Conservation (phyloP, 169 alveolate species). For the Plasmodium vinckei region DNA sequence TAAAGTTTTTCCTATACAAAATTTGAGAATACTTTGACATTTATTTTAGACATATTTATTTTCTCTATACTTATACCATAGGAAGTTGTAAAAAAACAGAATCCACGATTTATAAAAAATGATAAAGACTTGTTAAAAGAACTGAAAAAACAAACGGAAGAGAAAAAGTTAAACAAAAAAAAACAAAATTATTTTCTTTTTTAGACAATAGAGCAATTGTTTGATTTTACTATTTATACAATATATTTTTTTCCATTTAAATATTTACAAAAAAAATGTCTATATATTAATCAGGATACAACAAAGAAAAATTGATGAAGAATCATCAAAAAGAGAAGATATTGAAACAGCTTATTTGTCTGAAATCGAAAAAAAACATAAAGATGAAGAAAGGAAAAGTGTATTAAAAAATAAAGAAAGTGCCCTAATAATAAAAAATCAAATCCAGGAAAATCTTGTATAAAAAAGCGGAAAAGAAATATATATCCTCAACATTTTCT, state of each 20-base stretch:
- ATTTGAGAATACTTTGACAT: too few species aligned
- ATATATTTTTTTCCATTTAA: background rate
- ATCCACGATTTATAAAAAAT: conserved; percentile 37
- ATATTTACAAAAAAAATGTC: background rate
- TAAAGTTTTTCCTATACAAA: too few species aligned
- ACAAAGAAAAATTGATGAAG: conserved; percentile 30
- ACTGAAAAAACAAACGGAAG: conserved; percentile 50
- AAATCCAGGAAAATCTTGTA: conserved; percentile 67
- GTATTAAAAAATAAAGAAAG: conserved; percentile 64
- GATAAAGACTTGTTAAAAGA: conserved; percentile 56
- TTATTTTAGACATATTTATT: background rate
- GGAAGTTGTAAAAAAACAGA: conserved; percentile 18
- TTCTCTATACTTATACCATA: conserved; percentile 1
- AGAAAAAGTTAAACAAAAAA: conserved; percentile 41
- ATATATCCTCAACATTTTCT: background rate
- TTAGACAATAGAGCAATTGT: background rate
- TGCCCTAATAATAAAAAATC: conserved; percentile 67
- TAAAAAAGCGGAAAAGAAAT: conserved; percentile 4
- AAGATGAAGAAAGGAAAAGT: conserved; percentile 44
- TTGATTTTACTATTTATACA: too few species aligned
- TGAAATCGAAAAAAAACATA: conserved; percentile 55
- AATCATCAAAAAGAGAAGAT: conserved; percentile 48
- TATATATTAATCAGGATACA: conserved; percentile 13
- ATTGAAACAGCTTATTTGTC: conserved; percentile 60
- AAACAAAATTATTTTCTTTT: background rate